Conservation (phyloP, 495 filamentous ascomycete species). For the Hypoxylon intermedium region DNA sequence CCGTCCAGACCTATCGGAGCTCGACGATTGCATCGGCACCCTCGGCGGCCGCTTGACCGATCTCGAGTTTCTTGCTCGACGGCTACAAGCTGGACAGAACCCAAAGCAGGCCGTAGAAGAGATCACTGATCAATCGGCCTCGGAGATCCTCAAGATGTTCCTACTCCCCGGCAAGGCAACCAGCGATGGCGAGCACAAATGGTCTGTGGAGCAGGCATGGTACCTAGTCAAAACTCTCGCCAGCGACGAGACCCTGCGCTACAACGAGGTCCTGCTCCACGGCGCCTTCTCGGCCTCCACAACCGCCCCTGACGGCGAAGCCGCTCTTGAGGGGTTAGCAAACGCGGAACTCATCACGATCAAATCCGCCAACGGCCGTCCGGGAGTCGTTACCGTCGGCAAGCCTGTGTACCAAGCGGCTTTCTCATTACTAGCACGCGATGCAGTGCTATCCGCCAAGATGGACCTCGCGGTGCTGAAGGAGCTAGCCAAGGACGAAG, state of each 20-base stretch:
- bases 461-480: conserved; percentile 76
- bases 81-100: conserved; percentile 89
- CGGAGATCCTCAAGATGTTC: conserved; percentile 93
- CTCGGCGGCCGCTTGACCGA: conserved; percentile 92
- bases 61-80: conserved; percentile 86
- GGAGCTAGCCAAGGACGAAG: conserved; percentile 75
- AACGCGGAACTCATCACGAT: conserved; percentile 89
- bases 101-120: conserved; percentile 84
- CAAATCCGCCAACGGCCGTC: conserved; percentile 73
- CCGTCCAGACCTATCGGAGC: conserved; percentile 59
- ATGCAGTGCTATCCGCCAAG: conserved; percentile 72
- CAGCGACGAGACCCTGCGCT: conserved; percentile 65
- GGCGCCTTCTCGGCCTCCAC: conserved; percentile 70
- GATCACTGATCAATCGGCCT: conserved; percentile 85
- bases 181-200: conserved; percentile 61
- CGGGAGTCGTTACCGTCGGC: conserved; percentile 75
- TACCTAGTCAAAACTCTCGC: conserved; percentile 79
- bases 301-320: conserved; percentile 63
- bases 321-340: conserved; percentile 77
- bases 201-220: conserved; percentile 89
- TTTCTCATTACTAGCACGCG: conserved; percentile 72
- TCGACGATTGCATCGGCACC: conserved; percentile 81
- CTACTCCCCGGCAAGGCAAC: conserved; percentile 61
- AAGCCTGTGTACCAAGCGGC: conserved; percentile 88
- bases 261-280: conserved; percentile 81